Conservation (phyloP, 495 filamentous ascomycete species). For the Penicillium coffeae region DNA sequence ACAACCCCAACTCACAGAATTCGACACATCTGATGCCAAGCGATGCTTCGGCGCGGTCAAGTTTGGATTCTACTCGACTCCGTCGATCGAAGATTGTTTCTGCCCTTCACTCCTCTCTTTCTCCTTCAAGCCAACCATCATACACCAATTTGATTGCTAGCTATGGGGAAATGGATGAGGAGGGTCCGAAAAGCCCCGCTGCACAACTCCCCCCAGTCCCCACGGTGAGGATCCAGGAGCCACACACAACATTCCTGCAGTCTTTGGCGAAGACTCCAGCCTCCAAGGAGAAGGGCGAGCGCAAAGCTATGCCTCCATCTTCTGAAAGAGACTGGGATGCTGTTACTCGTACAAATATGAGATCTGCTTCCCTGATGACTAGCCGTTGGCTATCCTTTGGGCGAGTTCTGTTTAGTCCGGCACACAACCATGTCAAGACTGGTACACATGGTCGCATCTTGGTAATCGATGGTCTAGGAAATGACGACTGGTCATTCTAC, state of each 20-base stretch:
- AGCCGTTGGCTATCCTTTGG: conserved; percentile 92
- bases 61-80: conserved; percentile 33
- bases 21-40: conserved; percentile 11
- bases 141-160: conserved; percentile 38
- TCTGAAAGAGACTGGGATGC: conserved; percentile 57
- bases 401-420: conserved; percentile 89
- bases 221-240: conserved; percentile 14
- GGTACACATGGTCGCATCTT: conserved; percentile 62
- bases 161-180: conserved; percentile 21
- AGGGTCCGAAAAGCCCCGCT: conserved; percentile 6
- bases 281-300: conserved; percentile 31
- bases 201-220: conserved; percentile 4
- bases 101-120: conserved; percentile 37
- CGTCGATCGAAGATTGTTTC: conserved; percentile 41
- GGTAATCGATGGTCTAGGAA: conserved; percentile 87
- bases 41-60: conserved; percentile 25
- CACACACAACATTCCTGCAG: conserved; percentile 27
- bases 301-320: conserved; percentile 43
- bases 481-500: conserved; percentile 97
- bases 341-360: conserved; percentile 72
- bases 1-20: conserved; percentile 13
- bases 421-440: conserved; percentile 71
- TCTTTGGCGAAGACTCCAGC: conserved; percentile 27
- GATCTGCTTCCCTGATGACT: conserved; percentile 74
- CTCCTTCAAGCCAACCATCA: conserved; percentile 38